phyloP scores from a whole-genome alignment of 2,329 filamentous ascomycete species.

The Rosellinia necatrix region DNA sequence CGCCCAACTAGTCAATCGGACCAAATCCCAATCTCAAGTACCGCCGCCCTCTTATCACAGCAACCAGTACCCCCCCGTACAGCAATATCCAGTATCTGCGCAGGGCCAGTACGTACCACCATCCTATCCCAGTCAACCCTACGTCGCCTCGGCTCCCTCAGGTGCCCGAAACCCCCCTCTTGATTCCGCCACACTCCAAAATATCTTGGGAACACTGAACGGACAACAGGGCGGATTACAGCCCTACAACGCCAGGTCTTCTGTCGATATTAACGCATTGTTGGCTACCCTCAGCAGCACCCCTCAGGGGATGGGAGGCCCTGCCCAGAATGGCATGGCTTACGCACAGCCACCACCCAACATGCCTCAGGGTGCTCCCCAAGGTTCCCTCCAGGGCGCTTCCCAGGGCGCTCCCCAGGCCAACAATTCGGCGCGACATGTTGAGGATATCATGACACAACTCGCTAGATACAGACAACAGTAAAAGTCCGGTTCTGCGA shows the following conservation, averaged over 20 bases:
- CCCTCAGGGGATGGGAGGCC: conserved; percentile 34
- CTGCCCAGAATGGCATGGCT: conserved; percentile 35
- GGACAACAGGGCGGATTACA: conserved; percentile 32
- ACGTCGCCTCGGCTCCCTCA: conserved; percentile 20
- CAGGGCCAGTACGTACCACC: conserved; percentile 41
- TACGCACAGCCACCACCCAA: conserved; percentile 37
- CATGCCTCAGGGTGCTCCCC: conserved; percentile 33
- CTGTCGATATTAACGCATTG: conserved; percentile 35
- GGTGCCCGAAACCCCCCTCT: conserved; percentile 31
- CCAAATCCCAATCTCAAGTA: conserved; percentile 55
- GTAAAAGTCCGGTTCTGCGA: too few relatives aligned
- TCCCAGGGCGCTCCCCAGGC: conserved; percentile 34
- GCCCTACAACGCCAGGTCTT: conserved; percentile 34
- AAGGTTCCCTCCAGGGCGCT: too few relatives aligned
- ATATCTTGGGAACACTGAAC: conserved; percentile 42
- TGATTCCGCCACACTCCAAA: conserved; percentile 42
- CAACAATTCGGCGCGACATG: conserved; percentile 54
- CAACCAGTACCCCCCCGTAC: conserved; percentile 37
- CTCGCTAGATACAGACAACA: conserved; percentile 67
- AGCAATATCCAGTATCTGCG: conserved; percentile 29
- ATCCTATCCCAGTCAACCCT: conserved; percentile 30
- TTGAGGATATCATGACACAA: conserved; percentile 77
- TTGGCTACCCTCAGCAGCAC: conserved; percentile 35
- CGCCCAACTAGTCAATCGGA: conserved; percentile 77
- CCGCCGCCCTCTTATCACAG: conserved; percentile 34